A percentile compares a stretch with the other conserved stretches of the same genome.
phyloP scores from a whole-genome alignment of 805 yeast species.

The Candida arabinofermentans region DNA sequence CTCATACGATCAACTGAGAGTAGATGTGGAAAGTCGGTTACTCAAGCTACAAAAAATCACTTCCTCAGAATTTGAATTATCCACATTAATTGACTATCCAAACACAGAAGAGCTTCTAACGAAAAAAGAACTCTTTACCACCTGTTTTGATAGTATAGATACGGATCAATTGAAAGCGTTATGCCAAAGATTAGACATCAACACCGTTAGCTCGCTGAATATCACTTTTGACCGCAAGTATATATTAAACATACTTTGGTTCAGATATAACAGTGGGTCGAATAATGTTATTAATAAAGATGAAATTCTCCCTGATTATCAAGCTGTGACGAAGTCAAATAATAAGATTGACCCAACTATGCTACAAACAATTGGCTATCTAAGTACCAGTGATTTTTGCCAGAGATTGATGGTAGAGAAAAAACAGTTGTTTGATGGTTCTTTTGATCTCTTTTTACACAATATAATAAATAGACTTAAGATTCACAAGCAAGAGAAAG shows the following conservation, averaged over 20 bases:
- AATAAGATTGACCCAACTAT: neutral
- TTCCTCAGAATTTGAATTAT: slow-evolving; percentile 2
- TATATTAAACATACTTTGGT: slow-evolving; percentile 14
- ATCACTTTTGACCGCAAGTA: slow-evolving; percentile 7
- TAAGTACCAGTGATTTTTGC: slow-evolving; percentile 8
- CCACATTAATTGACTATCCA: slow-evolving; percentile 4
- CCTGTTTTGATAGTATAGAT: neutral
- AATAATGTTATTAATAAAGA: neutral
- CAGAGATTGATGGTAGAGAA: neutral
- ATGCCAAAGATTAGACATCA: slow-evolving; percentile 2
- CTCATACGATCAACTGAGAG: slow-evolving; percentile 10
- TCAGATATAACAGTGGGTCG: slow-evolving; percentile 9
- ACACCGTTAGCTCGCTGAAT: slow-evolving; percentile 2
- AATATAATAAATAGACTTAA: slow-evolving; percentile 2
- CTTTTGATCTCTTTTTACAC: neutral
- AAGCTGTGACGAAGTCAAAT: too few species aligned
- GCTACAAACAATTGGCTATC: slow-evolving; percentile 2
- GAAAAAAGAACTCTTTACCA: slow-evolving; percentile 1
- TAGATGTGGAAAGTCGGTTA: neutral
- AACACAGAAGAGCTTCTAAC: slow-evolving; percentile 2
- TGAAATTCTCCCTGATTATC: neutral
- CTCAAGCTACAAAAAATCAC: neutral
- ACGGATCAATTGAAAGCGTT: slow-evolving; percentile 2
- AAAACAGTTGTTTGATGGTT: neutral
- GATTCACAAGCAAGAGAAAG: neutral